Percentiles rank a stretch among this genome's conserved stretches.
phyloP scores from a whole-genome alignment of 1,284 basidiomycete genomes.

The Ustilago shanxiensis region DNA sequence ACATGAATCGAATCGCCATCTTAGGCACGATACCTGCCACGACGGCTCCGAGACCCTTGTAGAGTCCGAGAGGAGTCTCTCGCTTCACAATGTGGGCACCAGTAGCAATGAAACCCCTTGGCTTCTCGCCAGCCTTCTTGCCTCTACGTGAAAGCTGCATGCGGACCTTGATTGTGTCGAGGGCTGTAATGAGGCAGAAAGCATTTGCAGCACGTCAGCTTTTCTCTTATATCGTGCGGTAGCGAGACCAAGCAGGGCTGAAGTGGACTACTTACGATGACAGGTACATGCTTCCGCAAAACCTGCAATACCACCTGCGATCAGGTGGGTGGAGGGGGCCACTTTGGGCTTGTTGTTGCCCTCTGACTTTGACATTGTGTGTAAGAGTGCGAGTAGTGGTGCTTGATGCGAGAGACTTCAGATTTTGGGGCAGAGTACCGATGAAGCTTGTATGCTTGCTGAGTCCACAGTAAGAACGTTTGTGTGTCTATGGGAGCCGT shows the following conservation, averaged over 20 bases:
- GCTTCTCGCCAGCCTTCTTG: slow-evolving; percentile 71
- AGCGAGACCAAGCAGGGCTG: neutral
- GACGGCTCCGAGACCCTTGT: slow-evolving; percentile 99
- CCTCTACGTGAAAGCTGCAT: slow-evolving; percentile 82
- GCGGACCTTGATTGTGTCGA: slow-evolving; percentile 96
- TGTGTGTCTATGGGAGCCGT: neutral
- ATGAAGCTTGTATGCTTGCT: slow-evolving; percentile 7
- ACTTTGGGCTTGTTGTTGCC: slow-evolving; percentile 66
- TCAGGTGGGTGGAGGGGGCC: slow-evolving; percentile 68
- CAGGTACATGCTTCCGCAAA: slow-evolving; percentile 70
- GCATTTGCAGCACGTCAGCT: slow-evolving; percentile 1
- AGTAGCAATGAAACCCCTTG: slow-evolving; percentile 93
- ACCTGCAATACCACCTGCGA: slow-evolving; percentile 69
- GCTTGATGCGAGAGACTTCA: neutral
- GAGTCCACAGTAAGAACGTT: neutral
- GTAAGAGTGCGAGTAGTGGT: neutral
- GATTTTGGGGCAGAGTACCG: neutral
- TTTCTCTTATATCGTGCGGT: neutral
- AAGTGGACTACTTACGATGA: slow-evolving; percentile 62
- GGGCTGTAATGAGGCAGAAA: slow-evolving; percentile 43
- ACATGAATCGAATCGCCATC: slow-evolving; percentile 99
- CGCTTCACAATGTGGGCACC: slow-evolving; percentile 88
- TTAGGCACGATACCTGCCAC: slow-evolving; percentile 93
- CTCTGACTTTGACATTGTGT: slow-evolving; percentile 32
- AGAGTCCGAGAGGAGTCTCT: slow-evolving; percentile 94